Percentiles rank a stretch among this genome's conserved stretches.
Conservation (phyloP, 352 stramenopile species). For the Phytophthora pini region DNA sequence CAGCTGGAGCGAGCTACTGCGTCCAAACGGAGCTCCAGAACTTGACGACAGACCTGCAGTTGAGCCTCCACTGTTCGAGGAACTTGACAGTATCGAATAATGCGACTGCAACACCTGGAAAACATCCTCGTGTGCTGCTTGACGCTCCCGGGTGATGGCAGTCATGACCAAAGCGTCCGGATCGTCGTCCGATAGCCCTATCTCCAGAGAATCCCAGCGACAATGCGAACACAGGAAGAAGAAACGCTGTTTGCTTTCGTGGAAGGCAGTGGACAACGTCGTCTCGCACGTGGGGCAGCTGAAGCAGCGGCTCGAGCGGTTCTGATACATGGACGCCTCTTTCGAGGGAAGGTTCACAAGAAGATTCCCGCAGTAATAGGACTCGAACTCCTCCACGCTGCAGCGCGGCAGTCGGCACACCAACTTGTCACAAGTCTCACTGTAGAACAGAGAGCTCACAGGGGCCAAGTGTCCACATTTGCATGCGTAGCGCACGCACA, state of each 20-base stretch:
- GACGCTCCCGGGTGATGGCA: conserved; percentile 75
- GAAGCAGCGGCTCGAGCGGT: conserved; percentile 87
- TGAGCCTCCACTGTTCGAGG: background rate
- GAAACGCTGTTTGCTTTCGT: conserved; percentile 60
- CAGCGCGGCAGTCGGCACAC: conserved; percentile 75
- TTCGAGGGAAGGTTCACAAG: conserved; percentile 90
- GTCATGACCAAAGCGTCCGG: conserved; percentile 87
- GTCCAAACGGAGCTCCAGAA: conserved; percentile 21
- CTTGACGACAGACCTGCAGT: conserved; percentile 8
- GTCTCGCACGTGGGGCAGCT: conserved; percentile 72
- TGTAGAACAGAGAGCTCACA: conserved; percentile 73
- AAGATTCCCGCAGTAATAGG: conserved; percentile 87
- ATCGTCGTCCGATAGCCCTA: conserved; percentile 75
- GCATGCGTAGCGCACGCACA: conserved; percentile 73
- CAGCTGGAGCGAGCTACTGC: conserved; percentile 47
- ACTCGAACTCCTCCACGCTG: conserved; percentile 89
- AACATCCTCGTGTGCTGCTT: conserved; percentile 73
- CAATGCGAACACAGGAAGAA: conserved; percentile 89
- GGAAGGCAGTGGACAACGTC: conserved; percentile 74
- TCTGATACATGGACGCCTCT: conserved; percentile 88
- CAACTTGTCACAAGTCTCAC: conserved; percentile 75
- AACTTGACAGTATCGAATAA: conserved; percentile 39
- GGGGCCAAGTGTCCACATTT: conserved; percentile 72
- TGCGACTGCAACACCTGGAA: conserved; percentile 77
- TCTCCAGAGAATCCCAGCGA: conserved; percentile 82